A percentile compares a stretch with the other conserved stretches of the same genome.
These are phyloP conservation scores for Dothiorella sarmentorum DNA, from an alignment of 2,329 filamentous ascomycete genomes.

Conservation along the genomic window DNA sequence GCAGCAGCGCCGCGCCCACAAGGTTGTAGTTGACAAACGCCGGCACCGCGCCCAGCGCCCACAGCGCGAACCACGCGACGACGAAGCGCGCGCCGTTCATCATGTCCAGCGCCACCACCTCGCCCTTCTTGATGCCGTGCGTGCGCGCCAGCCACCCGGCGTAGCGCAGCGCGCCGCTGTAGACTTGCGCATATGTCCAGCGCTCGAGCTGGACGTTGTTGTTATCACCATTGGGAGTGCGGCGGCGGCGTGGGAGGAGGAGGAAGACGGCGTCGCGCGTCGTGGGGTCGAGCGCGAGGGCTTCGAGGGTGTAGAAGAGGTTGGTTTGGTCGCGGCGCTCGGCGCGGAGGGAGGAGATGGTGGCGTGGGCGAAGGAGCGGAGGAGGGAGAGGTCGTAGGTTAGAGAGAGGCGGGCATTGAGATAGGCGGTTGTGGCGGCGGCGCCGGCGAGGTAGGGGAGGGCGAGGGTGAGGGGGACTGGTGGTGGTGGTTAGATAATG, in stretches of 20 bases:
- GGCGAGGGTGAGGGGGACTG: background rate
- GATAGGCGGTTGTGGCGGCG: constrained; percentile 52
- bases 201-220: constrained; percentile 42
- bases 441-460: constrained; percentile 23
- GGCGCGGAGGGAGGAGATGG: background rate
- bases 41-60: constrained; percentile 64
- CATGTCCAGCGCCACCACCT: constrained; percentile 65
- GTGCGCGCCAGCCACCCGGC: constrained; percentile 36
- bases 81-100: constrained; percentile 66
- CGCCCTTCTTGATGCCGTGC: constrained; percentile 55
- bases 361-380: constrained; percentile 22
- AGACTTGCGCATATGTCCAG: constrained; percentile 38
- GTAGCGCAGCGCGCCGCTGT: constrained; percentile 35
- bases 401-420: constrained; percentile 68
- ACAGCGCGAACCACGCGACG: constrained; percentile 62
- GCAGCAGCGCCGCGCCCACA: constrained; percentile 59
- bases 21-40: constrained; percentile 71
- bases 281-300: constrained; percentile 21
- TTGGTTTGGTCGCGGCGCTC: constrained; percentile 32
- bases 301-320: constrained; percentile 30
- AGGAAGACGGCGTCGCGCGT: background rate
- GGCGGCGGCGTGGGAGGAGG: constrained; percentile 33
- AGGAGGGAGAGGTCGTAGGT: constrained; percentile 57
- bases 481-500: background rate
- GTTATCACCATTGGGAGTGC: constrained; percentile 53